Evolutionary conservation across 352 stramenopile genomes (phyloP).

Genomic region (Phytopythium boreale): DNA sequence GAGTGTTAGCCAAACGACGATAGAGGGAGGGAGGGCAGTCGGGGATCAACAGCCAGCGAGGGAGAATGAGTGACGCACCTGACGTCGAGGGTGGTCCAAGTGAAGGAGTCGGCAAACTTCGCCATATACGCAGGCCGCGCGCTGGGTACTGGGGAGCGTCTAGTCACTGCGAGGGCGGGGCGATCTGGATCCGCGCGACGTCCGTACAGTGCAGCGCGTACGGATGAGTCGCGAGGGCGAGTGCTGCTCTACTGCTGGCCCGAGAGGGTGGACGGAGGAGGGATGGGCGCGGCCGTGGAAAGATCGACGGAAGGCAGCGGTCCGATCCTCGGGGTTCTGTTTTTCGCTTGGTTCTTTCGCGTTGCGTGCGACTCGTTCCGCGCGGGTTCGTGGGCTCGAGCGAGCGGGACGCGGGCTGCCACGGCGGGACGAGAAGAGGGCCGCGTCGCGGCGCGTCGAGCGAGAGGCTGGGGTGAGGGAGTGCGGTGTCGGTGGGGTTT

Average conservation of each 20-base stretch:
- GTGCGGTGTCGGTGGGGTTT: neutral
- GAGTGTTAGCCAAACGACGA: neutral
- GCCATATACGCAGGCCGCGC: slow-evolving; percentile 20
- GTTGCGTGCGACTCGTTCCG: neutral
- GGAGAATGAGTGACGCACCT: slow-evolving; percentile 18
- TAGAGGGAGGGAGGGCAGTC: too few relatives aligned
- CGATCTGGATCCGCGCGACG: neutral
- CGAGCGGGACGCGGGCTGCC: neutral
- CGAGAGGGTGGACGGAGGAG: neutral
- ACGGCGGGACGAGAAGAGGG: neutral
- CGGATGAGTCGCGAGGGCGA: neutral
- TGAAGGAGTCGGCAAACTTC: slow-evolving; percentile 41
- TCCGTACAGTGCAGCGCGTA: neutral
- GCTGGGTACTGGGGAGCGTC: neutral
- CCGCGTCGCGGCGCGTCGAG: too few relatives aligned
- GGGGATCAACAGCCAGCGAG: neutral
- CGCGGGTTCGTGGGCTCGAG: neutral
- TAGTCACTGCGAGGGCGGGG: neutral
- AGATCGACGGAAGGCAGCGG: neutral
- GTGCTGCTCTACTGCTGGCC: neutral
- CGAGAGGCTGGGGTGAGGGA: neutral
- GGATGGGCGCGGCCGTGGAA: neutral
- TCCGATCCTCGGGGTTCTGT: neutral
- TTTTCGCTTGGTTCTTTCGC: neutral
- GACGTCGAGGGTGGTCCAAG: slow-evolving; percentile 41